phyloP scores from a whole-genome alignment of 345 rosid species.

The Syzygium aqueum region DNA sequence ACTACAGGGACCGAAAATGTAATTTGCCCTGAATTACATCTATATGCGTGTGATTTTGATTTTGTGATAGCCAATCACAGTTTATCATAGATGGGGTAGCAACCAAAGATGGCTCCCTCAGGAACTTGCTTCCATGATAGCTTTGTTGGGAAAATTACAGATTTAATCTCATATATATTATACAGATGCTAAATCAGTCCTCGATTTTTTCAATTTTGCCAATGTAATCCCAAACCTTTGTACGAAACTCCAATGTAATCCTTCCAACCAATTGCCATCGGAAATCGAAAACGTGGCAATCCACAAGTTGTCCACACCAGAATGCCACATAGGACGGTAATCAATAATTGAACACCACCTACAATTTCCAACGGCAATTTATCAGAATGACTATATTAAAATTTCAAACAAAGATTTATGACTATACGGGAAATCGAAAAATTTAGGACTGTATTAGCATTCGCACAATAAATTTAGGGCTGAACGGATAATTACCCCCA shows the following conservation, averaged over 20 bases:
- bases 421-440: neutral
- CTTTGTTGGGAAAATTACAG: neutral
- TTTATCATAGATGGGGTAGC: neutral
- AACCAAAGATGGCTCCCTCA: neutral
- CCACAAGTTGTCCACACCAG: accelerated
- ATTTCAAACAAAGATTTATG: accelerated
- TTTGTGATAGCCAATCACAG: neutral
- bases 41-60: neutral
- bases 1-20: neutral
- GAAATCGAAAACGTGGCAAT: accelerated
- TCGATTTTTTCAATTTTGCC: neutral
- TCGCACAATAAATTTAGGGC: neutral
- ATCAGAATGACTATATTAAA: accelerated
- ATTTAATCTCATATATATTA: too few relatives aligned
- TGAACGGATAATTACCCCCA: neutral
- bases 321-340: neutral
- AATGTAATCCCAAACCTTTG: accelerated
- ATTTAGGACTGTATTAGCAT: too few relatives aligned
- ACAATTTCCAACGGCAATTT: neutral
- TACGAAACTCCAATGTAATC: accelerated
- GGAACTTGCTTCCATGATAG: neutral
- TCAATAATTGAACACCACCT: neutral
- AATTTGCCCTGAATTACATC: neutral
- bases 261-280: neutral
- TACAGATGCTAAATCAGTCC: neutral